A percentile compares a stretch with the other conserved stretches of the same genome.
phyloP scores from a whole-genome alignment of 148 eudicot species.

The Nyssa sinensis region DNA sequence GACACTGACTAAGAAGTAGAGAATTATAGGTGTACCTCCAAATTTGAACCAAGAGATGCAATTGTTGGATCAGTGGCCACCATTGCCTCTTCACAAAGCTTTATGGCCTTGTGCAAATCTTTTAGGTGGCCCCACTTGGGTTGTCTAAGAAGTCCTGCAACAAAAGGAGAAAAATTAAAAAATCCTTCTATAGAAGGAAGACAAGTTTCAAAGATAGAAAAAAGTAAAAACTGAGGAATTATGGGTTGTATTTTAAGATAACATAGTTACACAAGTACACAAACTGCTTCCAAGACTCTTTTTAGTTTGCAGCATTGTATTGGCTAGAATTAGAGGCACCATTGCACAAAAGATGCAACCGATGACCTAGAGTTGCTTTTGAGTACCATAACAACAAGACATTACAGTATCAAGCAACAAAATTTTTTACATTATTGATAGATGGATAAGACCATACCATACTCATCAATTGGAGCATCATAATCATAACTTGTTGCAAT shows the following conservation, averaged over 20 bases:
- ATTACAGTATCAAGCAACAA: not conserved
- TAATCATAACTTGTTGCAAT: constrained; percentile 86
- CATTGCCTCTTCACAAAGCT: constrained; percentile 89
- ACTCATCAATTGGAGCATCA: constrained; percentile 97
- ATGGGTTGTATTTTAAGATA: not conserved
- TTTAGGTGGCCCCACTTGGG: constrained; percentile 96
- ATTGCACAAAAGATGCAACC: not conserved
- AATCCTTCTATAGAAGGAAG: not conserved
- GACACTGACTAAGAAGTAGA: not conserved
- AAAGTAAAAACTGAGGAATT: not conserved
- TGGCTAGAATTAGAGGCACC: not conserved
- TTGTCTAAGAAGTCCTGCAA: constrained; percentile 59
- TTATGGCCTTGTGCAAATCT: constrained; percentile 86
- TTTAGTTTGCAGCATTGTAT: not conserved
- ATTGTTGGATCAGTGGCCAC: constrained; percentile 76
- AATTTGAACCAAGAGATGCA: constrained; percentile 61
- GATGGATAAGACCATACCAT: constrained; percentile 50
- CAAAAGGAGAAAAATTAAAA: constrained; percentile 7
- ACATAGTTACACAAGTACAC: not conserved
- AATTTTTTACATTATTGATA: constrained; percentile 9
- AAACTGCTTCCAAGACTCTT: not conserved
- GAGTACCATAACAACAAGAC: not conserved
- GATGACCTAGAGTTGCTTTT: not conserved
- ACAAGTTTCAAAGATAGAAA: not conserved
- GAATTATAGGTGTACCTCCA: constrained; percentile 51